These are phyloP conservation scores for Monilinia fructigena DNA, from an alignment of 2,329 filamentous ascomycete genomes.

Conservation along the genomic window DNA sequence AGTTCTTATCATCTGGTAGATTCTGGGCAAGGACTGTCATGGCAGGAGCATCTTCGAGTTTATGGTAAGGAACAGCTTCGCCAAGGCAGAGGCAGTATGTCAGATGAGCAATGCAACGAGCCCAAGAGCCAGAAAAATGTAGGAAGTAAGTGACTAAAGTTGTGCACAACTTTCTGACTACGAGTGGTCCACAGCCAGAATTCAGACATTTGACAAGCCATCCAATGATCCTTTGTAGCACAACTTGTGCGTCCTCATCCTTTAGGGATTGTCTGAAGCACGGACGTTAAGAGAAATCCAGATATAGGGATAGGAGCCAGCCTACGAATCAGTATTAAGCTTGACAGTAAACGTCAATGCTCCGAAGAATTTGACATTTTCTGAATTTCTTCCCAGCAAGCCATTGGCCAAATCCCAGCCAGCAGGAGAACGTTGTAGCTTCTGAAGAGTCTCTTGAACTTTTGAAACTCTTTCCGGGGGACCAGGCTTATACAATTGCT, in stretches of 20 bases:
- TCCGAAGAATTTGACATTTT: conserved; percentile 86
- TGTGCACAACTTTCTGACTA: conserved; percentile 73
- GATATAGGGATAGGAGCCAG: neutral
- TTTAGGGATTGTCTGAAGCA: conserved; percentile 49
- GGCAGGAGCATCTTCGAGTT: conserved; percentile 46
- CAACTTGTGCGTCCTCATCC: conserved; percentile 55
- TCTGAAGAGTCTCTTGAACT: conserved; percentile 73
- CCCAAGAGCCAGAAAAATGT: conserved; percentile 67
- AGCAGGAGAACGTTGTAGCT: conserved; percentile 72
- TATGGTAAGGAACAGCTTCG: conserved; percentile 48
- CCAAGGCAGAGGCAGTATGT: conserved; percentile 55
- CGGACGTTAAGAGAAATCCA: conserved; percentile 25
- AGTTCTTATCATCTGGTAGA: conserved; percentile 51
- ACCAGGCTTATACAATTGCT: conserved; percentile 50
- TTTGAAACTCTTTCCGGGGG: conserved; percentile 45
- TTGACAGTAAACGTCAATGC: conserved; percentile 92
- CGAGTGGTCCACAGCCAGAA: conserved; percentile 56
- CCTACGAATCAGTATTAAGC: conserved; percentile 83
- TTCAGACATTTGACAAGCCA: conserved; percentile 60
- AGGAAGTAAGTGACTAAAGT: conserved; percentile 74
- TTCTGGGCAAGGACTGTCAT: conserved; percentile 47
- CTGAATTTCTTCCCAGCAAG: conserved; percentile 65
- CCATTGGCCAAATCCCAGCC: conserved; percentile 85
- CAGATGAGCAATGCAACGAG: conserved; percentile 63
- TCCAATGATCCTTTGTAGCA: conserved; percentile 59